Evolutionary conservation across 176 grass and related monocot species (phyloP).

Genomic region (Eremochloa ophiuroides): DNA sequence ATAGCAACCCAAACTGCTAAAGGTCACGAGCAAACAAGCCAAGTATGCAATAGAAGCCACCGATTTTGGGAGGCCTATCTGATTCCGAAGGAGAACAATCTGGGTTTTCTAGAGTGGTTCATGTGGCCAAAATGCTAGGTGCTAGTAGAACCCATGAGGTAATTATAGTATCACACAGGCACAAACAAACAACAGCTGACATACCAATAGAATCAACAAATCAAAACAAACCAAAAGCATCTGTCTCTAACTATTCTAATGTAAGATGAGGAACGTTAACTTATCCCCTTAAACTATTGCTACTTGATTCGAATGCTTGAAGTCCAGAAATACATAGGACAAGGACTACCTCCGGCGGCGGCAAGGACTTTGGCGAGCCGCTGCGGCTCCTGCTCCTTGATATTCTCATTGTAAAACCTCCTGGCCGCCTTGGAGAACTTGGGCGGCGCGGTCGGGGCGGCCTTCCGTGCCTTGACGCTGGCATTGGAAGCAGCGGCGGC

Average conservation of each 20-base stretch:
- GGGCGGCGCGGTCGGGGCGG: constrained; percentile 33
- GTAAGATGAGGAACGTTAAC: background rate
- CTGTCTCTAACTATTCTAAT: background rate
- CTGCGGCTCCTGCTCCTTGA: constrained; percentile 49
- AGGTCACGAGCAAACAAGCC: background rate
- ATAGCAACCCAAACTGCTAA: background rate
- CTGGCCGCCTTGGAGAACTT: constrained; percentile 95
- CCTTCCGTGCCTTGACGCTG: constrained; percentile 27
- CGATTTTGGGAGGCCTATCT: background rate
- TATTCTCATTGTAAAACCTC: constrained; percentile 86
- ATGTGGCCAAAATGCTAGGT: background rate
- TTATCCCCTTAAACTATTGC: background rate
- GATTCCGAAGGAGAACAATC: background rate
- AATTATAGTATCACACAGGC: background rate
- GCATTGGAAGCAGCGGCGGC: constrained; percentile 4
- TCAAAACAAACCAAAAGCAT: background rate
- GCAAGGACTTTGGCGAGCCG: constrained; percentile 81
- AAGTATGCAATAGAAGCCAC: background rate
- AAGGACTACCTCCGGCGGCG: constrained; percentile 62
- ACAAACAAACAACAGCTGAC: background rate
- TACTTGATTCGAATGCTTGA: background rate
- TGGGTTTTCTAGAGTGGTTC: background rate
- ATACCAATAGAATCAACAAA: background rate
- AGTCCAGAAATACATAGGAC: background rate
- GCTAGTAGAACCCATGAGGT: background rate